phyloP scores from a whole-genome alignment of 805 yeast genomes.

The Teunomyces kruisii region DNA sequence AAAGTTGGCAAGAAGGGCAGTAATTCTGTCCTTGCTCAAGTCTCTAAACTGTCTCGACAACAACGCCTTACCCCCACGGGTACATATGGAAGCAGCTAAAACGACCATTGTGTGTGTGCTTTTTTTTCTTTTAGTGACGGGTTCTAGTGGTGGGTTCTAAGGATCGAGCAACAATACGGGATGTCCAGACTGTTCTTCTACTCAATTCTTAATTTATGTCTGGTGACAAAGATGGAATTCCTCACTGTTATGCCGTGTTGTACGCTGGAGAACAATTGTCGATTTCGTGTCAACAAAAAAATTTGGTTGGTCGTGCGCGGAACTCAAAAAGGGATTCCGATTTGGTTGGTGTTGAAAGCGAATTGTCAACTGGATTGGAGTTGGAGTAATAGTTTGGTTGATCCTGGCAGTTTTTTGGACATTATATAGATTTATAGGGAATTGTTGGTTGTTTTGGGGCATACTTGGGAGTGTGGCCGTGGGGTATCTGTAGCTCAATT shows the following conservation, averaged over 20 bases:
- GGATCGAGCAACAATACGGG: too few species aligned
- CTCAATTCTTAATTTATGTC: neutral
- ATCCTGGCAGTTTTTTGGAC: too few species aligned
- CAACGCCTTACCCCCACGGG: slow-evolving; percentile 90
- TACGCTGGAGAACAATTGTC: slow-evolving; percentile 2
- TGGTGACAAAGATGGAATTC: neutral
- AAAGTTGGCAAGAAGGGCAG: slow-evolving; percentile 80
- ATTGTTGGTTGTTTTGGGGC: too few species aligned
- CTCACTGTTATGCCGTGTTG: neutral
- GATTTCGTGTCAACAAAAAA: slow-evolving; percentile 17
- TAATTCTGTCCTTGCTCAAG: slow-evolving; percentile 77
- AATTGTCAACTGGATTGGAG: neutral
- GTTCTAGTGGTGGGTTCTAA: neutral
- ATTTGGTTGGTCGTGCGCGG: slow-evolving; percentile 8
- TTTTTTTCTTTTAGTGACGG: neutral
- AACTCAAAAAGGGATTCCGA: neutral
- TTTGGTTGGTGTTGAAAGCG: neutral
- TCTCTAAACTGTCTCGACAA: slow-evolving; percentile 91
- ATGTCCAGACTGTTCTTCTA: too few species aligned
- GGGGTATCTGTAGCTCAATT: too few species aligned
- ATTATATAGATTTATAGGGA: too few species aligned
- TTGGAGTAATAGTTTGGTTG: neutral
- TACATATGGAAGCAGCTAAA: slow-evolving; percentile 91
- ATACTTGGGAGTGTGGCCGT: too few species aligned
- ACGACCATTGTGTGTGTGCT: slow-evolving; percentile 58